A percentile compares a stretch with the other conserved stretches of the same genome.
Evolutionary conservation across 306 rosid genomes (phyloP).

Genomic region (Pueraria montana): DNA sequence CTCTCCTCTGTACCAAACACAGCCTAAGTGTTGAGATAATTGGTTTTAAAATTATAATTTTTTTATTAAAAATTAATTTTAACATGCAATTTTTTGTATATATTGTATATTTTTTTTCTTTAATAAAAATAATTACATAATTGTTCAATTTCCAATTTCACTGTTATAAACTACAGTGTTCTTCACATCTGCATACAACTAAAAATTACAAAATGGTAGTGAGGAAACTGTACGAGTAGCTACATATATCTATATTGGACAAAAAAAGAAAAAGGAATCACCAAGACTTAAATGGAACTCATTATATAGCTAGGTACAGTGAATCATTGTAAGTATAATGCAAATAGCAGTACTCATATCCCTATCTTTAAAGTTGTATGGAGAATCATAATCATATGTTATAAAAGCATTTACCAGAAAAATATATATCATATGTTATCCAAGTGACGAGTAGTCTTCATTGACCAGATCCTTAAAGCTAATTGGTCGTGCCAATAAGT

Average conservation of each 20-base stretch:
- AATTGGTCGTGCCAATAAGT: constrained; percentile 41
- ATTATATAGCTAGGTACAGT: background rate
- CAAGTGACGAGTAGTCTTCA: constrained; percentile 11
- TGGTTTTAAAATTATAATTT: too few relatives aligned
- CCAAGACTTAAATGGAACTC: constrained; percentile 10
- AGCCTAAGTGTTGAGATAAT: too few relatives aligned
- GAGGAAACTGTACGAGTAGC: background rate
- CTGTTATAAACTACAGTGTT: background rate
- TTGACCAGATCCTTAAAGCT: constrained; percentile 42
- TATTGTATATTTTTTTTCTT: too few relatives aligned
- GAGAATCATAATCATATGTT: constrained; percentile 41
- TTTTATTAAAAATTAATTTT: too few relatives aligned
- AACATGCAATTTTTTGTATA: too few relatives aligned
- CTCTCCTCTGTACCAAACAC: too few relatives aligned
- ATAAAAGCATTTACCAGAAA: constrained; percentile 23
- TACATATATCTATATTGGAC: background rate
- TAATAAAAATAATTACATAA: too few relatives aligned
- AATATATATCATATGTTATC: background rate
- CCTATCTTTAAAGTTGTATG: background rate
- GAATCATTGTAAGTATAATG: constrained; percentile 17
- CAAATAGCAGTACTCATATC: background rate
- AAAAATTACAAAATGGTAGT: background rate
- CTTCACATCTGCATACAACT: background rate
- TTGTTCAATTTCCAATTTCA: background rate
- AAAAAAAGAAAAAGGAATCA: background rate